Evolutionary conservation across 495 filamentous ascomycete genomes (phyloP).

Genomic region (Penicillium fimorum): DNA sequence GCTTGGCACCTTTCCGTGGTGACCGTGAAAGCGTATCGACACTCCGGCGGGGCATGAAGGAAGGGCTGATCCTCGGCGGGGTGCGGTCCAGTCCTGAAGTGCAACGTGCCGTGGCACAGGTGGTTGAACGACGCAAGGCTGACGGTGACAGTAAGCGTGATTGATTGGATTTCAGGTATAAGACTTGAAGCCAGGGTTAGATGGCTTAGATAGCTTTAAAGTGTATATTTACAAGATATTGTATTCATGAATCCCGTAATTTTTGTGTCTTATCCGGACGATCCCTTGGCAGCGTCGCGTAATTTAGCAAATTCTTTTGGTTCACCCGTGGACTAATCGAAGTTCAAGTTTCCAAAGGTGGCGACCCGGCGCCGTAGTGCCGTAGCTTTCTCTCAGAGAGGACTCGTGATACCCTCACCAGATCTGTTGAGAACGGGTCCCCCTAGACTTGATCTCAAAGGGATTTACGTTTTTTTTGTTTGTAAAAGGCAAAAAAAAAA

Average conservation of each 20-base stretch:
- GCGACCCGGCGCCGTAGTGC: neutral
- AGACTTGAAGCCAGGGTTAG: neutral
- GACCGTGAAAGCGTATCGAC: constrained; percentile 60
- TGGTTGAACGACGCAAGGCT: constrained; percentile 53
- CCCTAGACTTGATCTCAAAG: neutral
- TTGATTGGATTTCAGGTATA: constrained; percentile 10
- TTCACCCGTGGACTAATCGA: constrained; percentile 1
- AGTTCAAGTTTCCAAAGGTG: constrained; percentile 1
- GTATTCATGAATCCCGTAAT: neutral
- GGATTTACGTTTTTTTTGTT: neutral
- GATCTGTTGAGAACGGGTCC: constrained; percentile 8
- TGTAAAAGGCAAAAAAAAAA: neutral
- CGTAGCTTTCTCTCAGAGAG: neutral
- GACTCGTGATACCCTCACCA: constrained; percentile 8
- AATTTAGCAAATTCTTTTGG: constrained; percentile 6
- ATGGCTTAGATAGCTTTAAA: neutral
- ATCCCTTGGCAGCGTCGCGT: constrained; percentile 10
- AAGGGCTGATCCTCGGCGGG: constrained; percentile 74
- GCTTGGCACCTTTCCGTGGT: constrained; percentile 77
- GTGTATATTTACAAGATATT: neutral
- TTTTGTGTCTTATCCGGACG: neutral
- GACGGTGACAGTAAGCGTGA: constrained; percentile 21
- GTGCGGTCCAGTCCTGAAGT: constrained; percentile 73
- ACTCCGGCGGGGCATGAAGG: constrained; percentile 65
- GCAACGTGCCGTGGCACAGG: constrained; percentile 65